These are phyloP conservation scores for Desmodesmus armatus DNA, from an alignment of 139 green algal genomes.

Conservation along the genomic window DNA sequence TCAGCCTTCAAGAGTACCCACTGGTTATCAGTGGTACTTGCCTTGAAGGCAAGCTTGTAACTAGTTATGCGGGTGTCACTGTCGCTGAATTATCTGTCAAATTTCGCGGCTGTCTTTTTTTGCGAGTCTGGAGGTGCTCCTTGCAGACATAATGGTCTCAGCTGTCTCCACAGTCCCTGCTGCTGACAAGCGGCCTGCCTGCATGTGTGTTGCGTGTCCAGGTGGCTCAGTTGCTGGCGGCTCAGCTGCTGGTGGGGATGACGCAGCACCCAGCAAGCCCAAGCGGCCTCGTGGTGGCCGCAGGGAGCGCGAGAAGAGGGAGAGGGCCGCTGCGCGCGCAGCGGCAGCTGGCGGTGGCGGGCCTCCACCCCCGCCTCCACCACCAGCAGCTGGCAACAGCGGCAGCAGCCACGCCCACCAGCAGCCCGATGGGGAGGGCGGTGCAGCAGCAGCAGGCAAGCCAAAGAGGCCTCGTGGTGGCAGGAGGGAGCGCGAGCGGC, in stretches of 20 bases:
- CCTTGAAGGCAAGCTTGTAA: no score
- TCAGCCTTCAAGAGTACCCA: no score
- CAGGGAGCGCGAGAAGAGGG: slow-evolving; percentile 19
- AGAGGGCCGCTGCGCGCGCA: neutral
- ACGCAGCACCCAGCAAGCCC: neutral
- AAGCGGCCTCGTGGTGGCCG: slow-evolving; percentile 41
- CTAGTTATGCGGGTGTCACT: no score
- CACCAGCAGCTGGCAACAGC: neutral
- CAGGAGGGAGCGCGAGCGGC: slow-evolving; percentile 12
- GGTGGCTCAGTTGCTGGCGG: no score
- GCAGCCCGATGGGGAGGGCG: neutral
- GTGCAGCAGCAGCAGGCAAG: slow-evolving; percentile 10
- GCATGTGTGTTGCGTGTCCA: no score
- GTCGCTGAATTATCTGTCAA: no score
- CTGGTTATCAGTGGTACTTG: no score
- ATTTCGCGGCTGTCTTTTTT: no score
- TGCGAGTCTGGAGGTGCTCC: no score
- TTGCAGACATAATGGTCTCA: no score
- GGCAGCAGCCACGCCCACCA: neutral
- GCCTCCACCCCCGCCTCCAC: neutral
- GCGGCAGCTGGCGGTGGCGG: neutral
- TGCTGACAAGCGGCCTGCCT: no score
- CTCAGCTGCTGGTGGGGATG: neutral
- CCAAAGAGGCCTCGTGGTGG: slow-evolving; percentile 27
- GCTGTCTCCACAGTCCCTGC: no score